Evolutionary conservation across 1,284 basidiomycete genomes (phyloP), one percentile per base, ranked within the genome.

Genomic region (Malassezia vespertilionis): DNA sequence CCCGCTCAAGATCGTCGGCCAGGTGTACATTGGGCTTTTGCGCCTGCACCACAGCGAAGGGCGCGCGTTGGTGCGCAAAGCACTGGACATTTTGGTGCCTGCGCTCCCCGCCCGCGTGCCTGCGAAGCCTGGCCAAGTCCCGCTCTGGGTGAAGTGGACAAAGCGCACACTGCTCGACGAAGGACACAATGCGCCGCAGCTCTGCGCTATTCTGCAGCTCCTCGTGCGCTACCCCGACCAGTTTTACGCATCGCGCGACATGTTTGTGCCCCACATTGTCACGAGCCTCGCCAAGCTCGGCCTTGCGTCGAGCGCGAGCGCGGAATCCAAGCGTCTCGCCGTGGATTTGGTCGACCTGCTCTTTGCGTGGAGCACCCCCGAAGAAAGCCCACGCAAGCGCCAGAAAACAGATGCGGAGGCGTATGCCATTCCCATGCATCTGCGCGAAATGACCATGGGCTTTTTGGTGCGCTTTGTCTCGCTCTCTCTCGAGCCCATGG

Each of bases 201-300:
- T 90, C 39, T 80, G 84, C 54, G 82, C 83, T 51, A 86, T 96
- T 41, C 91, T 95, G 70, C 83, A 89, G 57, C 79, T 97, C 46
- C 82, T 99, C 45, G 82, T 89, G 51, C 84, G 88, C 52, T 88
- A 97, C 58, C 81, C 85, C 1, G 80, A 88, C 46, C 77, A 95
- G 5, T 99, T 97, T 75, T 97, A 86, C 74, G 82, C 86, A 40
- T 86, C 88, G 52, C 83, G 93, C 34, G 84, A 87, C 12, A 76
- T 95, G 26, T 97, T 97, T 71, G 80, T 97, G n/a, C 86, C 89
- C 0, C 86, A 93, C 66, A 89, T 99, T 73, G 85, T 90, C 52
- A 85, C 85, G 65, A 86, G 84, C 27, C 75, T 99, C 49, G 79
- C 79, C 44, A 91, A 89, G 72, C 78, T 97, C 15, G 89, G 88